Evolutionary conservation across 2,329 filamentous ascomycete species (phyloP).

Genomic region (Davidsoniella neocaledoniae): DNA sequence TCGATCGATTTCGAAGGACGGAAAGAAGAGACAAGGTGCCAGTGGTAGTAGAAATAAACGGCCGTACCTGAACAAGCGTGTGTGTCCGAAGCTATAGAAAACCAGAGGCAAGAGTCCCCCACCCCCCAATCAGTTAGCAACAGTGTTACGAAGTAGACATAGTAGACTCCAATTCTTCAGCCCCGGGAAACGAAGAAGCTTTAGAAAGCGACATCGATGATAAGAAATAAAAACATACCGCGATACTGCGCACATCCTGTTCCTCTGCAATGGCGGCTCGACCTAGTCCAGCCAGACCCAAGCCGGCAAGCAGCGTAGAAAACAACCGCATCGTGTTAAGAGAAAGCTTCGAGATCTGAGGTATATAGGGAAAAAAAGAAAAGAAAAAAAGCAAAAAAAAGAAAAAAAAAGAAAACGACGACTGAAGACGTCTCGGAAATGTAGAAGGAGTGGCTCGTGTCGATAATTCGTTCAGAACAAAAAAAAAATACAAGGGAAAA

Average conservation of each 20-base stretch:
- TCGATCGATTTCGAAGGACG: neutral
- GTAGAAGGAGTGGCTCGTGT: no score
- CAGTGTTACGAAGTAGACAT: no score
- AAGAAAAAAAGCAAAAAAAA: neutral
- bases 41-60: conserved; percentile 7
- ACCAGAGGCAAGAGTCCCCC: conserved; percentile 3
- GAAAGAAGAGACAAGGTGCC: neutral
- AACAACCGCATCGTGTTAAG: conserved; percentile 9
- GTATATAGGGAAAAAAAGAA: neutral
- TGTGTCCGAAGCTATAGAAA: conserved; percentile 62
- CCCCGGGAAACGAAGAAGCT: no score
- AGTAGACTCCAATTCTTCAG: no score
- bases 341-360: neutral
- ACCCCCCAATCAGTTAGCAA: neutral
- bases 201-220: no score
- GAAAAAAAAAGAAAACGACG: neutral
- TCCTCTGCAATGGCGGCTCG: conserved; percentile 9
- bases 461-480: no score
- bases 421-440: no score
- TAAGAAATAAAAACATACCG: conserved; percentile 11
- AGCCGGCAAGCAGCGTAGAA: conserved; percentile 12
- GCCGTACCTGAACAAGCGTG: conserved; percentile 58
- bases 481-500: no score
- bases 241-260: conserved; percentile 14
- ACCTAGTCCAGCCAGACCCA: conserved; percentile 8